A percentile compares a stretch with the other conserved stretches of the same genome.
Evolutionary conservation across 768 basidiomycete genomes (phyloP).

Genomic region (Scleroderma bovista): DNA sequence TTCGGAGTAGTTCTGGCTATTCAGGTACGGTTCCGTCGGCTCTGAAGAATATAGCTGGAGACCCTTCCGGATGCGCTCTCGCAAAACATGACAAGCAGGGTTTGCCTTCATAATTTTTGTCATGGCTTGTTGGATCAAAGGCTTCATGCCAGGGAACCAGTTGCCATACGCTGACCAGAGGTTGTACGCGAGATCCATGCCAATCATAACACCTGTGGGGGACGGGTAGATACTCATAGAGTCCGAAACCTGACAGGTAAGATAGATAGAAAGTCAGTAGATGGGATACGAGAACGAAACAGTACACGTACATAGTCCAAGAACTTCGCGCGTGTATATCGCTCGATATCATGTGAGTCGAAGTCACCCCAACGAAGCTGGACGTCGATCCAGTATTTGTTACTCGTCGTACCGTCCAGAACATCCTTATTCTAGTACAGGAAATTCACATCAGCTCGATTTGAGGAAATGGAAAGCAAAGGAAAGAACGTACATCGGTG

Average conservation of each 20-base stretch:
- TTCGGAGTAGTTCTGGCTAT: conserved; percentile 97
- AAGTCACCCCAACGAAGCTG: conserved; percentile 98
- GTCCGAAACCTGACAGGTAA: conserved; percentile 65
- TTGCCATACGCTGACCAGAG: conserved; percentile 98
- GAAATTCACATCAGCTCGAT: conserved; percentile 4
- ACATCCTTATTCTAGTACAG: conserved; percentile 77
- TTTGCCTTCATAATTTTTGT: conserved; percentile 99
- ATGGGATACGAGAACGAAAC: not conserved
- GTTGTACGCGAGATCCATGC: conserved; percentile 98
- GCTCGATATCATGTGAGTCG: conserved; percentile 97
- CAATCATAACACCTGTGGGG: conserved; percentile 97
- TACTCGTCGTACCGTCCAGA: conserved; percentile 94
- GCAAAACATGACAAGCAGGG: conserved; percentile 93
- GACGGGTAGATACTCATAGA: conserved; percentile 99
- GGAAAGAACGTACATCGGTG: conserved; percentile 62
- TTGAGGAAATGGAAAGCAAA: not conserved
- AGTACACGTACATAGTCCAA: conserved; percentile 76
- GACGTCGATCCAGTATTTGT: conserved; percentile 98
- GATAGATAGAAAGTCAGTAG: not conserved
- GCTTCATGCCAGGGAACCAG: conserved; percentile 99
- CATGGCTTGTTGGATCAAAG: conserved; percentile 97
- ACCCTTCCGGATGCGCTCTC: conserved; percentile 98
- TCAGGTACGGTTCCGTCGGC: conserved; percentile 97
- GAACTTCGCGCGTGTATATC: conserved; percentile 98
- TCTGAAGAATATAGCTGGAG: conserved; percentile 98